These are phyloP conservation scores for Coprinopsis cinerea DNA, from an alignment of 768 basidiomycete genomes.

Conservation along the genomic window DNA sequence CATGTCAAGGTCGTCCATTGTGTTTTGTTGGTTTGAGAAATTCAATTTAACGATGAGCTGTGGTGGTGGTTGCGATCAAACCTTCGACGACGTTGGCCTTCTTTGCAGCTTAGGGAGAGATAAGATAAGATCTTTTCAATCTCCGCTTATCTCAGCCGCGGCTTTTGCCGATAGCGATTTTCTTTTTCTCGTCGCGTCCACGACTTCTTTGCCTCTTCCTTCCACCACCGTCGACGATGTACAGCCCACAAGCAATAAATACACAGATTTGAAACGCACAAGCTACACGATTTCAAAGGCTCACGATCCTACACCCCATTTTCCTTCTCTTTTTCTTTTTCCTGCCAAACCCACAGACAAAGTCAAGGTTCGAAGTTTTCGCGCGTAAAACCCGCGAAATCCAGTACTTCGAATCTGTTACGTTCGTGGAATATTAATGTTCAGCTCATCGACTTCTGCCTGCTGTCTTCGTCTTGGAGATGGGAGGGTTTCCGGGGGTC, in stretches of 20 bases:
- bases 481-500: conserved; percentile 3
- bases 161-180: not conserved
- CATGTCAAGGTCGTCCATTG: not conserved
- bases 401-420: conserved; percentile 10
- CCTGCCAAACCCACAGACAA: conserved; percentile 9
- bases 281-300: not conserved
- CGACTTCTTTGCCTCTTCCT: not conserved
- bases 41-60: not conserved
- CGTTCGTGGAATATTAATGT: conserved; percentile 11
- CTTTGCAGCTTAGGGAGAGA: not conserved
- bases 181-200: too few relatives aligned
- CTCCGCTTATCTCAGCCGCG: not conserved
- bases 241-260: not conserved
- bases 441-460: conserved; percentile 1
- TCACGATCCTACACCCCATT: not conserved
- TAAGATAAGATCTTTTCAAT: conserved; percentile 9
- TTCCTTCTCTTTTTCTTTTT: not conserved
- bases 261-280: not conserved
- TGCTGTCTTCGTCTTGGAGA: conserved; percentile 7
- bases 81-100: not conserved
- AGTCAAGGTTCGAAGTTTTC: conserved; percentile 8
- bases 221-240: not conserved
- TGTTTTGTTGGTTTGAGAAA: not conserved
- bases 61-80: not conserved
- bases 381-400: not conserved